phyloP scores from a whole-genome alignment of 805 yeast genomes.

The Maudiozyma saulgeensis region DNA sequence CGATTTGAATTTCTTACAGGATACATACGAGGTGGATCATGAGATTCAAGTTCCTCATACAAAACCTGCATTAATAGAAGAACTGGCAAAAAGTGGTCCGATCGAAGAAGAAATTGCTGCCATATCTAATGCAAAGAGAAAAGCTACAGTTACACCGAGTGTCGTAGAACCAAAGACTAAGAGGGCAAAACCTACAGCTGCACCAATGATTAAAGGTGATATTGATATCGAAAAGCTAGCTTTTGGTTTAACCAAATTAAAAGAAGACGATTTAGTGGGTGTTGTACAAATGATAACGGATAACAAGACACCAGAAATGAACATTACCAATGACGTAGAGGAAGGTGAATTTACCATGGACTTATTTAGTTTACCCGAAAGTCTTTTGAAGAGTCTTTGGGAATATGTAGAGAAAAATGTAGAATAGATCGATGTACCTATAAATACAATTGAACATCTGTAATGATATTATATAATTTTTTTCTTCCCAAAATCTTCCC shows the following conservation, averaged over 20 bases:
- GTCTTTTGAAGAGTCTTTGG: conserved; percentile 83
- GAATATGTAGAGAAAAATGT: conserved; percentile 78
- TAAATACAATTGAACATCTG: no score
- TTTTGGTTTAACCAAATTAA: conserved; percentile 75
- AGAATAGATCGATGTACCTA: conserved; percentile 10
- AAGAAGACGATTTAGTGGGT: conserved; percentile 85
- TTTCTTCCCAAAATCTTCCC: no score
- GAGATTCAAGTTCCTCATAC: conserved; percentile 63
- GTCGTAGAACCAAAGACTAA: conserved; percentile 39
- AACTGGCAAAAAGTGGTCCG: conserved; percentile 73
- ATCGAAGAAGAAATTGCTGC: conserved; percentile 44
- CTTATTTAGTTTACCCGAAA: conserved; percentile 85
- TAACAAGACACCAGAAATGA: conserved; percentile 90
- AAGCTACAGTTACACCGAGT: conserved; percentile 15
- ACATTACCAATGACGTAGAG: conserved; percentile 88
- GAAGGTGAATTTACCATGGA: conserved; percentile 98
- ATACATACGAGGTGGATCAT: conserved; percentile 70
- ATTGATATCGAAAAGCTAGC: conserved; percentile 89
- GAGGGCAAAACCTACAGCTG: conserved; percentile 37
- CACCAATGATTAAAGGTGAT: conserved; percentile 50
- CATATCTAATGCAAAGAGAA: conserved; percentile 19
- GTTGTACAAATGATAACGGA: conserved; percentile 98
- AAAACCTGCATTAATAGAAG: conserved; percentile 61
- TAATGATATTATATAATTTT: no score
- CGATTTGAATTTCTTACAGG: conserved; percentile 78